Percentiles rank a stretch among this genome's conserved stretches.
Evolutionary conservation across 306 rosid species (phyloP).

Genomic region (Castanea crenata): DNA sequence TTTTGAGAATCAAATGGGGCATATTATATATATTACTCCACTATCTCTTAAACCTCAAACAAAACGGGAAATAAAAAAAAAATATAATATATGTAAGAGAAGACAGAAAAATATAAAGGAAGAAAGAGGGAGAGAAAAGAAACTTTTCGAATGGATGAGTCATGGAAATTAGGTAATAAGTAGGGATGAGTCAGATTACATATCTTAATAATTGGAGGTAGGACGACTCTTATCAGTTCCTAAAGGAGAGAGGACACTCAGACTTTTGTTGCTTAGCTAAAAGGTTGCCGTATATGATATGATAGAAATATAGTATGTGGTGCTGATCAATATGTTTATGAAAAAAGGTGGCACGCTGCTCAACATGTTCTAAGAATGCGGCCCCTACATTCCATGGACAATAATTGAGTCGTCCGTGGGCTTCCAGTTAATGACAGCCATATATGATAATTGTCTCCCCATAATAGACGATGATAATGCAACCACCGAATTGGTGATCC

Average conservation of each 20-base stretch:
- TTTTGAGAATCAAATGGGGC: no score
- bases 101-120: not conserved
- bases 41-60: not conserved
- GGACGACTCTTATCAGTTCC: no score
- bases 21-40: no score
- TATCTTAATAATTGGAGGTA: no score
- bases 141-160: not conserved
- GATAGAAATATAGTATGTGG: not conserved
- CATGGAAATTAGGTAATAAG: not conserved
- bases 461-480: not conserved
- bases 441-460: not conserved
- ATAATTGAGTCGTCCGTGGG: not conserved
- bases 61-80: not conserved
- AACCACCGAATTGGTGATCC: not conserved
- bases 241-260: no score
- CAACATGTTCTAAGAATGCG: not conserved
- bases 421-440: not conserved
- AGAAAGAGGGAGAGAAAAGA: not conserved
- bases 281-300: not conserved
- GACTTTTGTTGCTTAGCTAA: conserved; percentile 7
- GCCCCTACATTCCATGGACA: not conserved
- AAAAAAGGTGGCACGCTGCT: no score
- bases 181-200: not conserved
- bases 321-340: not conserved
- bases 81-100: not conserved